A percentile compares a stretch with the other conserved stretches of the same genome.
Conservation (phyloP, 2,329 filamentous ascomycete species). For the Lachnellula willkommii region DNA sequence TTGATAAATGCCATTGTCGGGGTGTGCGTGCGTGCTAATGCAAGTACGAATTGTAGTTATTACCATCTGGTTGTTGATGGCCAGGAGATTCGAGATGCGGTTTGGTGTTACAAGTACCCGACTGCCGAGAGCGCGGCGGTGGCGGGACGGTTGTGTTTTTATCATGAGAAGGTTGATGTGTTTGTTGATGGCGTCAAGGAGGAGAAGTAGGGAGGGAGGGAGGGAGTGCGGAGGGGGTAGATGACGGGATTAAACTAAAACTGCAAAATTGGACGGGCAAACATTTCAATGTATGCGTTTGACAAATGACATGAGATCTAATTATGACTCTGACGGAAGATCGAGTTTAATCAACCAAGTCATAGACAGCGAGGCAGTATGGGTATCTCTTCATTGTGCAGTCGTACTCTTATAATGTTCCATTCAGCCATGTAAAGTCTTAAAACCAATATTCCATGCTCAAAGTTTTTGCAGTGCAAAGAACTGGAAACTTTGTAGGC, state of each 20-base stretch:
- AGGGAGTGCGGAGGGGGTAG: background rate
- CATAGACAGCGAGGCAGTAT: too few species aligned
- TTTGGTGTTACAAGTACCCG: constrained; percentile 60
- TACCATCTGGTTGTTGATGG: constrained; percentile 49
- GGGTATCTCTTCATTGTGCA: too few species aligned
- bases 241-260: background rate
- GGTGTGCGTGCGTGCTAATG: background rate
- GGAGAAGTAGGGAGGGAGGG: constrained; percentile 2
- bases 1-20: too few species aligned
- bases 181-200: constrained; percentile 45
- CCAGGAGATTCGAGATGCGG: constrained; percentile 42
- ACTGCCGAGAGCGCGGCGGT: constrained; percentile 51
- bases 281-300: background rate
- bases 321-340: too few species aligned
- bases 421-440: too few species aligned
- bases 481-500: too few species aligned
- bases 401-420: too few species aligned
- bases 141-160: constrained; percentile 56
- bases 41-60: constrained; percentile 16
- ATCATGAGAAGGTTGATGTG: constrained; percentile 65
- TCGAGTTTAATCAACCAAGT: too few species aligned
- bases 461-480: too few species aligned
- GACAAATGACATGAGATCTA: background rate
- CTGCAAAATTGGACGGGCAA: background rate
- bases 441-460: too few species aligned